Conservation (phyloP, 2,329 filamentous ascomycete species). For the Ophiostoma piceae region DNA sequence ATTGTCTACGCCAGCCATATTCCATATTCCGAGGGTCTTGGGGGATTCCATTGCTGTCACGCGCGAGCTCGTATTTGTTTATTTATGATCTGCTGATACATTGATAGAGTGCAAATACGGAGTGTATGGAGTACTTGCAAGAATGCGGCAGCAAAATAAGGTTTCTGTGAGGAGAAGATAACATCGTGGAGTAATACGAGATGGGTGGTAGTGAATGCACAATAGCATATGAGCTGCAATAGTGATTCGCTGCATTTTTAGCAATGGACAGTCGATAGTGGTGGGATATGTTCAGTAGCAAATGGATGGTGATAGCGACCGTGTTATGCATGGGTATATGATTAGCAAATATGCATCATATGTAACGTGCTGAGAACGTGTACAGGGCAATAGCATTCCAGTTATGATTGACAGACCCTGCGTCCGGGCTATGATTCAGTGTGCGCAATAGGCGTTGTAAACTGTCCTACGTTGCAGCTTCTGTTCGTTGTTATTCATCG, state of each 20-base stretch:
- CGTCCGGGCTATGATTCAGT: neutral
- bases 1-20: neutral
- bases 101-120: neutral
- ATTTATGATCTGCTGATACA: neutral
- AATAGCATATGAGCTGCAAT: neutral
- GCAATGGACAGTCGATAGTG: neutral
- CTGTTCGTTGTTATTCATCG: neutral
- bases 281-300: too few relatives aligned
- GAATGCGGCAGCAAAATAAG: slow-evolving; percentile 2
- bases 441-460: neutral
- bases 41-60: neutral
- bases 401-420: slow-evolving; percentile 8
- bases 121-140: neutral
- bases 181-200: slow-evolving; percentile 10
- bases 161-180: neutral
- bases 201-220: neutral
- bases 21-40: too few relatives aligned
- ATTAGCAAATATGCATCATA: neutral
- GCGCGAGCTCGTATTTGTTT: slow-evolving; percentile 1
- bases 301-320: neutral
- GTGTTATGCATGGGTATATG: neutral
- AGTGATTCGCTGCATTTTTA: neutral
- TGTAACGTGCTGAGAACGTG: neutral
- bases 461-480: slow-evolving; percentile 1
- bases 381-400: neutral